Conservation (phyloP, 2,329 filamentous ascomycete species). For the Calonectria pteridis region DNA sequence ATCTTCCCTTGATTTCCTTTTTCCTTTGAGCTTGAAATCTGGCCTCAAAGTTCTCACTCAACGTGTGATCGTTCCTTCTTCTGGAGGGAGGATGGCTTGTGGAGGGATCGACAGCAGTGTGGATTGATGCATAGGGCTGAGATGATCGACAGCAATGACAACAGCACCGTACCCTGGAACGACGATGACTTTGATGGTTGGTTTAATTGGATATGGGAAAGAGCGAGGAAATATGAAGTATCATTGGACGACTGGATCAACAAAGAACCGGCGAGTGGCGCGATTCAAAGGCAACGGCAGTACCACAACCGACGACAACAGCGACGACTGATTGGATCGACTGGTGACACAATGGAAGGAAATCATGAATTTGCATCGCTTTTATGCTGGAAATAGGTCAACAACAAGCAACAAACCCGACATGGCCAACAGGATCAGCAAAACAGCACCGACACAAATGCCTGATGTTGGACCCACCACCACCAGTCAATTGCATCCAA, state of each 20-base stretch:
- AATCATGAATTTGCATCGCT: background rate
- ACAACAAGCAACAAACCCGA: background rate
- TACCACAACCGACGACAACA: background rate
- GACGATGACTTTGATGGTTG: background rate
- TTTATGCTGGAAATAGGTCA: background rate
- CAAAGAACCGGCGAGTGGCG: background rate
- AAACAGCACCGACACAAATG: background rate
- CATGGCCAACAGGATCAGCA: background rate
- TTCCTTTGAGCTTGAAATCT: background rate
- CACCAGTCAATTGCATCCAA: constrained; percentile 1
- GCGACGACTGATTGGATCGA: background rate
- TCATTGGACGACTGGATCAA: background rate
- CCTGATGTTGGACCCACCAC: constrained; percentile 7
- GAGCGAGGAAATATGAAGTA: background rate
- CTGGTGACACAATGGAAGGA: background rate
- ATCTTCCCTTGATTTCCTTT: constrained; percentile 23
- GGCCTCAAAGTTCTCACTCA: background rate
- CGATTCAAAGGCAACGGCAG: background rate
- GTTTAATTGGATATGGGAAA: background rate
- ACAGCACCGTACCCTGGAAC: background rate
- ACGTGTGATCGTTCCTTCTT: background rate
- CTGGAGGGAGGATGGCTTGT: constrained; percentile 3
- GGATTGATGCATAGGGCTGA: constrained; percentile 1
- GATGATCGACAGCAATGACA: background rate
- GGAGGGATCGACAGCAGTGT: background rate